These are phyloP conservation scores for Handroanthus guayacan DNA, from an alignment of 257 asterid species.

Conservation along the genomic window DNA sequence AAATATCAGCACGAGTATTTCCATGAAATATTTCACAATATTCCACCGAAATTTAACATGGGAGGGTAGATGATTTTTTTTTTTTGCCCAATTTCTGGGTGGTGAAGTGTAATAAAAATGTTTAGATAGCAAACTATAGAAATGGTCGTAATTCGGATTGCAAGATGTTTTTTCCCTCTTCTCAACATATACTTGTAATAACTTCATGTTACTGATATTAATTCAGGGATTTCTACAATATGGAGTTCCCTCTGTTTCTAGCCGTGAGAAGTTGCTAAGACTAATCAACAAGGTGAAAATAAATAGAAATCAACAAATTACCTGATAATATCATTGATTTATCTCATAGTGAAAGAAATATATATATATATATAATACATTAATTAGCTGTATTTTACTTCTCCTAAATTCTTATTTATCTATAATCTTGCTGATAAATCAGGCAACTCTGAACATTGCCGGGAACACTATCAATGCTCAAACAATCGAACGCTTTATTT, in stretches of 20 bases:
- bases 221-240: conserved; percentile 82
- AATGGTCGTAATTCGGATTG: no score
- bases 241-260: conserved; percentile 70
- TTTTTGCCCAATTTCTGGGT: no score
- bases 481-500: conserved; percentile 64
- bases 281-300: conserved; percentile 71
- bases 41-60: no score
- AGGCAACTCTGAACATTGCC: conserved; percentile 78
- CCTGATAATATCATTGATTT: background rate
- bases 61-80: no score
- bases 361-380: no score
- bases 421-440: conserved; percentile 21
- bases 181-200: background rate
- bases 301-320: background rate
- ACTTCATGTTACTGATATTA: background rate
- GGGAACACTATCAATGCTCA: conserved; percentile 70
- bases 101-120: no score
- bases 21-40: no score
- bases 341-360: no score
- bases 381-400: no score
- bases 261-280: conserved; percentile 62
- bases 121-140: no score
- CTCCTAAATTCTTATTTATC: background rate
- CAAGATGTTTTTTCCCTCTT: background rate
- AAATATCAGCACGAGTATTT: no score